Base-by-base conservation (phyloP, 192 early-diverging fungal species). In the Haplosporangium gracile region DNA sequence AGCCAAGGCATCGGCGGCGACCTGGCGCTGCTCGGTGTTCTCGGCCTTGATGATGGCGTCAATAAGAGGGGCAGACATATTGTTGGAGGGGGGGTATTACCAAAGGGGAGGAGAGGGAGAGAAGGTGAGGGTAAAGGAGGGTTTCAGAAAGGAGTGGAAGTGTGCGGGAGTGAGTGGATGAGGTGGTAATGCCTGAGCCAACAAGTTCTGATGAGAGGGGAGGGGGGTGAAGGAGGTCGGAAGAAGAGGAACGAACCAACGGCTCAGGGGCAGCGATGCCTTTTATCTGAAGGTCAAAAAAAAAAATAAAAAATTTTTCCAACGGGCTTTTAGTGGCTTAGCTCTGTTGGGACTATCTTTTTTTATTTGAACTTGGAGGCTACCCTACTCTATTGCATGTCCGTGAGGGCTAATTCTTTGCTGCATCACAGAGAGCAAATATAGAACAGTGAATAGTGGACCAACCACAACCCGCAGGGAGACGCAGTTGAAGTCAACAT, bases 1-100 rank as follows among this genome's bases (percentile, higher is more conserved):
- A 38, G 83, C 83, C 53, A 85, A 71, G 43, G 83, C 83, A 57
- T 85, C 83, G 71, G 83, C 83, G 57, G 83, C 83, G 47, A 42
- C 78, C 75, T 85, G 83, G 69, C 83, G 83, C 78, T 80, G 53
- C 78, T 85, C 83, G 68, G 83, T 80, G 83, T 57, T 80, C 69
- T 85, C 78, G 75, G 83, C 83, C 83, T 85, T 85, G 83, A 85
- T 53, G 78, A 85, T 85, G 68, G 83, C 78, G 73, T 85, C 83
- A 74, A 85, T 85, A 80, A 80, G 75, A 68, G 83, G 74, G 78
- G 83, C 78, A 40, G 83, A 85, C 83, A 85, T 85, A 22, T 79
- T 70, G 51, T 42, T 42, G 26, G 15, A 47, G 2, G 45, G 47
- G 32, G 29, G 60, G 34, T 32, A 65, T 39, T 38, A 55, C 45